Conservation (phyloP, 345 rosid species). For the Corchorus capsularis region DNA sequence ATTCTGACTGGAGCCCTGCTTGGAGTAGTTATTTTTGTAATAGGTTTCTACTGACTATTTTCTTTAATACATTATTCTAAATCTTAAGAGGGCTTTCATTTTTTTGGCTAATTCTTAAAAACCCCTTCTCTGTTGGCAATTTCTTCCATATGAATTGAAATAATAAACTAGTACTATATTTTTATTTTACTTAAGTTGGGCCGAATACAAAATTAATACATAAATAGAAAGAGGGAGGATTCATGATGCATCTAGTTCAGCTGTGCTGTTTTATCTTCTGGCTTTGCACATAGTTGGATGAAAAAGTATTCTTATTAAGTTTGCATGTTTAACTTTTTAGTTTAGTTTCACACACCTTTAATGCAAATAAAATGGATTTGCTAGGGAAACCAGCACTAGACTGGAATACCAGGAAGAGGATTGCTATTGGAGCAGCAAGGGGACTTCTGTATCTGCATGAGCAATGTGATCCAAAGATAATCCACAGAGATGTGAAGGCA, state of each 20-base stretch:
- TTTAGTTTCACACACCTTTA: background rate
- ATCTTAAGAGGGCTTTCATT: background rate
- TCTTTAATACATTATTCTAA: background rate
- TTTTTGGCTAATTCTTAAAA: background rate
- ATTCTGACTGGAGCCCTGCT: background rate
- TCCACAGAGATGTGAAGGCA: constrained; percentile 94
- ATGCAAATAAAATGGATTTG: constrained; percentile 10
- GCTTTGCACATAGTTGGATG: background rate
- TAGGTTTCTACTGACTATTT: background rate
- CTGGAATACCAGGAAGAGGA: constrained; percentile 86
- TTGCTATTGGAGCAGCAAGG: constrained; percentile 90
- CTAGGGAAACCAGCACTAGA: constrained; percentile 81
- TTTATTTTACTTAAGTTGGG: background rate
- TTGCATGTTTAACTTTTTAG: background rate
- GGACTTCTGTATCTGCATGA: constrained; percentile 90
- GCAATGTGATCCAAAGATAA: constrained; percentile 94
- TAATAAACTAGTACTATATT: background rate
- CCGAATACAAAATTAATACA: background rate
- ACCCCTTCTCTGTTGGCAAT: background rate
- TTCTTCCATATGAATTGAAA: constrained; percentile 4
- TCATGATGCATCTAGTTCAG: background rate
- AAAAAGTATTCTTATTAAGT: background rate
- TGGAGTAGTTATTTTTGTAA: background rate
- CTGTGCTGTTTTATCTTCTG: background rate
- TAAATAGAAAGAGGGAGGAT: background rate